A percentile compares a stretch with the other conserved stretches of the same genome.
Evolutionary conservation across 2,329 filamentous ascomycete genomes (phyloP).

Genomic region (Xylaria sp.): DNA sequence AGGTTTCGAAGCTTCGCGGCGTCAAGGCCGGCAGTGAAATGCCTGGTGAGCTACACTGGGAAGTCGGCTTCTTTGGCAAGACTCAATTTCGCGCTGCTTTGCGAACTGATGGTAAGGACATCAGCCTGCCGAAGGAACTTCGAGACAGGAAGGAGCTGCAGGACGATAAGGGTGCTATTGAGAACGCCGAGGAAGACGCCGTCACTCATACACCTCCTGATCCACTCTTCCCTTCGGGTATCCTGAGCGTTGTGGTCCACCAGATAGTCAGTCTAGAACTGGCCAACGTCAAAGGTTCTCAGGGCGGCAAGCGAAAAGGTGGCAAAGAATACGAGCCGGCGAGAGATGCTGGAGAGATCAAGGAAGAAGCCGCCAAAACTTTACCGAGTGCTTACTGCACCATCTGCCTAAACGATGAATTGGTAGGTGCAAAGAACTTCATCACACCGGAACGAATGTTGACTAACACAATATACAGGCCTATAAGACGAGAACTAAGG

Average conservation of each 20-base stretch:
- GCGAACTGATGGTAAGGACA: conserved; percentile 86
- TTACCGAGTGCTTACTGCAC: conserved; percentile 95
- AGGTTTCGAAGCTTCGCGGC: conserved; percentile 83
- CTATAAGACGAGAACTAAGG: conserved; percentile 95
- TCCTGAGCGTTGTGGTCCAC: conserved; percentile 87
- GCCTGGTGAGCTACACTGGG: conserved; percentile 95
- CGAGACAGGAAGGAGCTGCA: conserved; percentile 81
- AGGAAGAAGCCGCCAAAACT: conserved; percentile 81
- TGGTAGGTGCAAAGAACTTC: conserved; percentile 59
- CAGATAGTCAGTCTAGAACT: conserved; percentile 96
- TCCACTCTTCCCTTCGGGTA: conserved; percentile 93
- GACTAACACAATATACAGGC: conserved; percentile 54
- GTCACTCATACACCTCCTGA: conserved; percentile 92
- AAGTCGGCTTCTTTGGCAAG: conserved; percentile 94
- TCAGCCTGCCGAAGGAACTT: conserved; percentile 77
- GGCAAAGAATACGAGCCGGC: conserved; percentile 86
- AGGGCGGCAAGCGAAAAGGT: conserved; percentile 79
- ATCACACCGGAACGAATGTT: conserved; percentile 17
- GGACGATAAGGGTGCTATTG: conserved; percentile 84
- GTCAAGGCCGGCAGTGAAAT: conserved; percentile 86
- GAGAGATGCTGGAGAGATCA: conserved; percentile 83
- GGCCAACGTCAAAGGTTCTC: conserved; percentile 87
- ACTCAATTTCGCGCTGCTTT: conserved; percentile 86
- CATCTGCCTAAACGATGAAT: conserved; percentile 86
- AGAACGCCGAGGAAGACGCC: conserved; percentile 80